phyloP scores from a whole-genome alignment of 2,329 filamentous ascomycete species.

The Alternaria ventricosa region DNA sequence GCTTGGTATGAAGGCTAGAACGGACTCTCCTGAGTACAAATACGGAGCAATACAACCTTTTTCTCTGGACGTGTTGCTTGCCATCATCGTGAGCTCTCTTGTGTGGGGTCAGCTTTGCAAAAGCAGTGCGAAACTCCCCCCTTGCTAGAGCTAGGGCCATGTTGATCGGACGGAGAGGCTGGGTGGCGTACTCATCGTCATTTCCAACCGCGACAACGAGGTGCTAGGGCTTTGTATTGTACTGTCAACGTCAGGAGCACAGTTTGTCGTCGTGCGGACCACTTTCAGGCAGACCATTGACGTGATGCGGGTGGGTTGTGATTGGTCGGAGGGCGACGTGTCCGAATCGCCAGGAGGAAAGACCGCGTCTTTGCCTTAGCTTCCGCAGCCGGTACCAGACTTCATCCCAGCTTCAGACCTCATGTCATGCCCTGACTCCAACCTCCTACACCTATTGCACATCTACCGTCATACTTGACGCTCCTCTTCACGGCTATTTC shows the following conservation, averaged over 20 bases:
- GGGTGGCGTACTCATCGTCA: neutral
- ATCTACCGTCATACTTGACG: neutral
- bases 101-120: neutral
- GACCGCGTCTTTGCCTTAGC: slow-evolving; percentile 10
- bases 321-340: slow-evolving; percentile 9
- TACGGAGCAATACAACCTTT: neutral
- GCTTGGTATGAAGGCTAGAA: neutral
- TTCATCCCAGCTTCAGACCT: slow-evolving; percentile 1
- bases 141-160: neutral
- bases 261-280: slow-evolving; percentile 15
- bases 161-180: neutral
- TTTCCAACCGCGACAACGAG: neutral
- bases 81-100: neutral
- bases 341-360: slow-evolving; percentile 7
- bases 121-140: neutral
- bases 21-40: neutral
- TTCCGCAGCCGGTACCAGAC: slow-evolving; percentile 8
- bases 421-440: neutral
- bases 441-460: neutral
- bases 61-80: neutral
- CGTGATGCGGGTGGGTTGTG: slow-evolving; percentile 3
- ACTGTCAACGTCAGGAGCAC: neutral
- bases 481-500: neutral
- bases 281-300: slow-evolving; percentile 16
- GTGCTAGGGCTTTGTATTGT: neutral